phyloP scores from a whole-genome alignment of 495 filamentous ascomycete species.

The Amorphotheca resinae region DNA sequence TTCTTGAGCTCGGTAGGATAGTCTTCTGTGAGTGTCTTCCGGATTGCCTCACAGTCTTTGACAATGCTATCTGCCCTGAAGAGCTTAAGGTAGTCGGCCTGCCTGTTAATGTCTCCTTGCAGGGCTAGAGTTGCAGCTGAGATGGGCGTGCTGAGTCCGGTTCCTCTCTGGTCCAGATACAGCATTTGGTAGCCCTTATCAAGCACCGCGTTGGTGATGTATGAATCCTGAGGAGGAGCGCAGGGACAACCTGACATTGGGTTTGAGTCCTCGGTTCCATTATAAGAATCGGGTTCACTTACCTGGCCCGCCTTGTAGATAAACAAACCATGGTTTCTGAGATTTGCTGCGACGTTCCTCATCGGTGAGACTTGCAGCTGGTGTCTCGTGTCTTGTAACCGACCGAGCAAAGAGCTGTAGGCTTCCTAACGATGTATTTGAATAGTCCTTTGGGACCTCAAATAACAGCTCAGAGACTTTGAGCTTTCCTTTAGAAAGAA shows the following conservation, averaged over 20 bases:
- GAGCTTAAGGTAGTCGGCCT: conserved; percentile 71
- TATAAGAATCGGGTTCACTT: neutral
- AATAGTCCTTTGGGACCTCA: conserved; percentile 67
- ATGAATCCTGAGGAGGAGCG: conserved; percentile 54
- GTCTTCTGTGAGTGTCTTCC: conserved; percentile 54
- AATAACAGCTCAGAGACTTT: conserved; percentile 73
- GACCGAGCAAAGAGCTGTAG: conserved; percentile 68
- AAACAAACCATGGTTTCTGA: conserved; percentile 41
- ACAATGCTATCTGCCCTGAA: conserved; percentile 89
- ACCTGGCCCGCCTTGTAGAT: conserved; percentile 59
- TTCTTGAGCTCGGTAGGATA: conserved; percentile 58
- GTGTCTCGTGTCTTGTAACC: conserved; percentile 48
- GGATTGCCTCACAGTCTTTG: conserved; percentile 76
- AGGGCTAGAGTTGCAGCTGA: conserved; percentile 54
- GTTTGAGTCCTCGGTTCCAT: neutral
- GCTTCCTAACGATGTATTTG: conserved; percentile 43
- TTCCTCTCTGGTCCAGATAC: conserved; percentile 79
- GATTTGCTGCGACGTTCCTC: conserved; percentile 29
- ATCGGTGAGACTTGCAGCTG: conserved; percentile 33
- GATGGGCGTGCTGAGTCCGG: conserved; percentile 70
- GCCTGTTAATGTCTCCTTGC: conserved; percentile 46
- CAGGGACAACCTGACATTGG: conserved; percentile 49
- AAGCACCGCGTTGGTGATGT: conserved; percentile 54
- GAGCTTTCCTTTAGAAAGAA: conserved; percentile 46
- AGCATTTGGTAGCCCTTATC: conserved; percentile 77